Evolutionary conservation across 1,284 basidiomycete genomes (phyloP).

Genomic region (Boletus sp.): DNA sequence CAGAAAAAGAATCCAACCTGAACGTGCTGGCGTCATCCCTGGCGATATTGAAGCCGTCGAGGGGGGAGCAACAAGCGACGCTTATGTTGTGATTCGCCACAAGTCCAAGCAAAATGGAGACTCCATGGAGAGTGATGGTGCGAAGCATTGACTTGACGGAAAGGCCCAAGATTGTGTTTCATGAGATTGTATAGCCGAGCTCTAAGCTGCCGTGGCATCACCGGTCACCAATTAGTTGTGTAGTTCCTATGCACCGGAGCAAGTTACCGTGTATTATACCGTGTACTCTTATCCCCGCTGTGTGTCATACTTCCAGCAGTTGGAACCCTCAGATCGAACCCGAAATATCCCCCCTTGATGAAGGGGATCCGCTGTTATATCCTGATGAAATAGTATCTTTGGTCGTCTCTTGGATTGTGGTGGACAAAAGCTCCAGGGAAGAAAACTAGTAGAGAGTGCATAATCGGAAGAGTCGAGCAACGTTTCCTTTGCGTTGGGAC

Average conservation of each 20-base stretch:
- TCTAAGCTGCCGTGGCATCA: neutral
- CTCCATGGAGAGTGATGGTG: neutral
- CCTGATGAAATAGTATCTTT: neutral
- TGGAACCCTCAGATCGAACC: neutral
- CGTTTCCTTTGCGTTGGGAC: too few species aligned
- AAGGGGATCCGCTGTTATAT: neutral
- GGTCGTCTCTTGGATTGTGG: neutral
- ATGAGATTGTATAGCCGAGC: neutral
- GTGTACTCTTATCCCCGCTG: constrained; percentile 3
- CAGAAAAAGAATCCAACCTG: constrained; percentile 42
- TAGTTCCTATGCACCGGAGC: neutral
- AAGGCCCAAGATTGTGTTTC: neutral
- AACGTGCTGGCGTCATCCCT: constrained; percentile 40
- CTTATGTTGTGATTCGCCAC: constrained; percentile 49
- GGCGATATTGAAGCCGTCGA: constrained; percentile 54
- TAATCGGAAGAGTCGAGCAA: too few species aligned
- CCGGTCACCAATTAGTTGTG: neutral
- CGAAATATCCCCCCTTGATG: neutral
- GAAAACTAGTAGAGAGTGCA: neutral
- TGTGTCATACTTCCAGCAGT: neutral
- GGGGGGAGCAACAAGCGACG: constrained; percentile 43
- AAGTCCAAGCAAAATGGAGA: constrained; percentile 34
- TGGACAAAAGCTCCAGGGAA: neutral
- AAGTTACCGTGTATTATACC: constrained; percentile 21
- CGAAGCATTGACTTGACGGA: constrained; percentile 8